Evolutionary conservation across 331 rosid genomes (phyloP).

Genomic region (Phaseolus coccineus): DNA sequence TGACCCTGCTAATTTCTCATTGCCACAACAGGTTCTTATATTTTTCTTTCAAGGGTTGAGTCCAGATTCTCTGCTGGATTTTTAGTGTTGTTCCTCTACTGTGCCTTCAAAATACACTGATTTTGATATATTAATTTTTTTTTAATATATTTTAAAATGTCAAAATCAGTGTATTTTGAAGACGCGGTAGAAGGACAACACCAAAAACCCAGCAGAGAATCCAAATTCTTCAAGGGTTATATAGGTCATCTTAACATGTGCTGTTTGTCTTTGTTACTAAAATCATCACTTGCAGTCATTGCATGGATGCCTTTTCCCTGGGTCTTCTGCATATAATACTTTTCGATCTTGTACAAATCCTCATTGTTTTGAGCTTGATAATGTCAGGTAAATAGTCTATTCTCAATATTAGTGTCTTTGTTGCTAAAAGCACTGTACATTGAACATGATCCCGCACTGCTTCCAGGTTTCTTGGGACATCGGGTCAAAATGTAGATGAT

Average conservation of each 20-base stretch:
- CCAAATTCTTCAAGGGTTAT: slow-evolving; percentile 12
- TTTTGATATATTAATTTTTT: too few relatives aligned
- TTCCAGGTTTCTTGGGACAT: slow-evolving; percentile 93
- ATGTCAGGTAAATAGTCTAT: slow-evolving; percentile 63
- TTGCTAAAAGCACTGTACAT: slow-evolving; percentile 27
- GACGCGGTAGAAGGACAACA: too few relatives aligned
- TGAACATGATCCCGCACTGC: slow-evolving; percentile 40
- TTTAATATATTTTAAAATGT: too few relatives aligned
- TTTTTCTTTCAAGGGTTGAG: slow-evolving; percentile 33
- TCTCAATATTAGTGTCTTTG: slow-evolving; percentile 17
- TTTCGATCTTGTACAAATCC: slow-evolving; percentile 95
- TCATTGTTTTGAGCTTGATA: slow-evolving; percentile 87
- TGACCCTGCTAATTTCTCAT: slow-evolving; percentile 88
- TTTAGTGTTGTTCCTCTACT: too few relatives aligned
- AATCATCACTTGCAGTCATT: slow-evolving; percentile 71
- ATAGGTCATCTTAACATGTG: slow-evolving; percentile 12
- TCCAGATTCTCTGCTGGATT: too few relatives aligned
- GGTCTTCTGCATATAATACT: slow-evolving; percentile 86
- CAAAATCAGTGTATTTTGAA: too few relatives aligned
- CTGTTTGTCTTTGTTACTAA: slow-evolving; percentile 45
- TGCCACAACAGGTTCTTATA: slow-evolving; percentile 90
- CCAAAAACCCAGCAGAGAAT: too few relatives aligned
- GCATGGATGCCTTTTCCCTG: slow-evolving; percentile 93
- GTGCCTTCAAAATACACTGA: too few relatives aligned
- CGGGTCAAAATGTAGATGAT: slow-evolving; percentile 91